phyloP scores from a whole-genome alignment of 768 basidiomycete genomes.

The Candolleomyces aberdarensis region DNA sequence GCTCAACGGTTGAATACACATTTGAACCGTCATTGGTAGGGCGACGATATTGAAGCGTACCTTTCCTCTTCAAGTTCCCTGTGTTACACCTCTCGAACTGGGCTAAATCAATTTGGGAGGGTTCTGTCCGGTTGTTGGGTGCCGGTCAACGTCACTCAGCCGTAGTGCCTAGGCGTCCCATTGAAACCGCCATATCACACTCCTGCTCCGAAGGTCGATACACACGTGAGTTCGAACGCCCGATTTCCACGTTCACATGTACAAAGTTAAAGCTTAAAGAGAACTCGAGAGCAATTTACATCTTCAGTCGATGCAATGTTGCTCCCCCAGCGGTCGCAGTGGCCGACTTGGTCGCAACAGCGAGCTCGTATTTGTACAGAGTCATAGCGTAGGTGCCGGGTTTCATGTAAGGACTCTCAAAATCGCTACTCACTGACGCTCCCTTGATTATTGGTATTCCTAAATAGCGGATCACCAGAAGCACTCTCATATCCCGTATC shows the following conservation, averaged over 20 bases:
- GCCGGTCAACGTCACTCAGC: no score
- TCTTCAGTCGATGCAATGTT: constrained; percentile 31
- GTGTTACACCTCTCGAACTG: constrained; percentile 29
- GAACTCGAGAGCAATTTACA: constrained; percentile 10
- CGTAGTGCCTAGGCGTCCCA: constrained; percentile 35
- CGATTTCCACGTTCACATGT: no score
- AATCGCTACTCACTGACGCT: constrained; percentile 5
- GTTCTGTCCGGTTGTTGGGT: no score
- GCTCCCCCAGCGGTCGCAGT: constrained; percentile 22
- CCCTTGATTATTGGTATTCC: constrained; percentile 36
- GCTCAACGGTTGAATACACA: no score
- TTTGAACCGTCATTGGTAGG: no score
- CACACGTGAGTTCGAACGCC: no score
- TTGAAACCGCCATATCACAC: constrained; percentile 33
- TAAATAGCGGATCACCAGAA: constrained; percentile 30
- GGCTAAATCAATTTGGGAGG: no score
- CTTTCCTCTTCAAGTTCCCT: constrained; percentile 35
- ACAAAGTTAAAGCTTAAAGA: no score
- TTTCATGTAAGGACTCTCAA: constrained; percentile 35
- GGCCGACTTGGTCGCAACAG: constrained; percentile 23
- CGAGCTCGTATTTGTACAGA: constrained; percentile 37
- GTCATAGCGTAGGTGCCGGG: constrained; percentile 43
- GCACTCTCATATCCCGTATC: constrained; percentile 30
- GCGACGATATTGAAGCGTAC: constrained; percentile 17
- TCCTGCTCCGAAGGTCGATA: not conserved